Evolutionary conservation across 345 rosid genomes (phyloP), one percentile per base, ranked within the genome.

Genomic region (Nasturtium officinale): DNA sequence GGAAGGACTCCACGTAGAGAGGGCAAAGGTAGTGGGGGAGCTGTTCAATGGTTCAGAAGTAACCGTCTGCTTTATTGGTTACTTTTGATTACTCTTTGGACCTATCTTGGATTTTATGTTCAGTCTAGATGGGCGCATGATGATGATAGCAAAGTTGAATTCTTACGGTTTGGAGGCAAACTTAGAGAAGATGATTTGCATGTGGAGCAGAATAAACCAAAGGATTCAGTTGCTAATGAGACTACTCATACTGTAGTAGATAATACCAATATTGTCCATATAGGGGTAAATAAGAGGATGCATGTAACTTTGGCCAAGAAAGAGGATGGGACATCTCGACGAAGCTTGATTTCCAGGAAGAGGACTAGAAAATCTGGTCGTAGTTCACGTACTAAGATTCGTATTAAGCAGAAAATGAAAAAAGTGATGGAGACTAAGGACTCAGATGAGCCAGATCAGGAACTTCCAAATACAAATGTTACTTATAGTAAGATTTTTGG

Each of bases 41-140:
- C 75, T 53, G 51, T 78, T 50, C 95, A 88, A 69, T 91, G 89
- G 95, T 91, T 91, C 81, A 83, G 93, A 48, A 91, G 84, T 74
- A 89, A 81, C 83, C 82, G 92, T 5, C 52, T 94, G 72, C 80
- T 94, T 28, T 91, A 89, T 42, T 94, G 98, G 98, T 76, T 94
- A 74, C 96, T 94, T 69, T 85, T 94, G 80, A 94, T 94, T 70
- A 89, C 98, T 76, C 90, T 94, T 5, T 94, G 98, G 97, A 78
- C 98, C 62, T 94, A 91, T 79, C 94, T 94, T 77, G 98, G 96
- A 43, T 94, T 94, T 69, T 89, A 88, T 68, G 89, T 91, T 10
- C 98, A 94, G 85, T 94, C 98, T 52, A 81, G 87, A 74, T 94
- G 98, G 98, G 98, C 98, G 59, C 98, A 94, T 78, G 94, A 87